A percentile compares a stretch with the other conserved stretches of the same genome.
Evolutionary conservation across 164 flowering plant species (phyloP).

Genomic region (Kingdonia uniflora): DNA sequence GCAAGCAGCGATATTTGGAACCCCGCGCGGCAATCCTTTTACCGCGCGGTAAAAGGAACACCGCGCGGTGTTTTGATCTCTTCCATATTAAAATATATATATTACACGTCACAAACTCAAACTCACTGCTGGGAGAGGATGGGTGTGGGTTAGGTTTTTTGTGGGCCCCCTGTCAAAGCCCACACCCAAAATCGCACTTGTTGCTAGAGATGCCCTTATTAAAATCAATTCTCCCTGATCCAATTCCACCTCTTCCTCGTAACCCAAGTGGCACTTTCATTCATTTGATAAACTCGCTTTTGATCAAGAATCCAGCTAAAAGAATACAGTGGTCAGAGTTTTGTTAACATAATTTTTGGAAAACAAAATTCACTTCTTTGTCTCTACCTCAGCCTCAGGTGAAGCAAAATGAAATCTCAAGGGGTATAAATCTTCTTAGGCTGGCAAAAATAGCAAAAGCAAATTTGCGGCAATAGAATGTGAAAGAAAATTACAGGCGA

Average conservation of each 20-base stretch:
- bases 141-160: no score
- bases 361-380: constrained; percentile 33
- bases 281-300: constrained; percentile 62
- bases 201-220: no score
- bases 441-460: constrained; percentile 92
- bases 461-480: constrained; percentile 84
- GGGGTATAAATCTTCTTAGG: constrained; percentile 70
- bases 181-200: no score
- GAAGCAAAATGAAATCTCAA: constrained; percentile 44
- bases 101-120: no score
- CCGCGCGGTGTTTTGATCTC: no score
- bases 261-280: constrained; percentile 65
- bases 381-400: constrained; percentile 79
- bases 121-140: no score
- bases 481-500: constrained; percentile 90
- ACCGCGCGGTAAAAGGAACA: no score
- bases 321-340: constrained; percentile 86
- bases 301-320: constrained; percentile 90
- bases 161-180: no score
- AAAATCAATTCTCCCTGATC: constrained; percentile 74
- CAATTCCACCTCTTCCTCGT: constrained; percentile 74
- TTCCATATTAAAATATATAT: no score
- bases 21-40: no score
- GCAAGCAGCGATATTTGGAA: no score
- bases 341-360: constrained; percentile 86